Percentiles rank a stretch among this genome's conserved stretches.
phyloP scores from a whole-genome alignment of 257 asterid species.

The Solanum lignicaule region DNA sequence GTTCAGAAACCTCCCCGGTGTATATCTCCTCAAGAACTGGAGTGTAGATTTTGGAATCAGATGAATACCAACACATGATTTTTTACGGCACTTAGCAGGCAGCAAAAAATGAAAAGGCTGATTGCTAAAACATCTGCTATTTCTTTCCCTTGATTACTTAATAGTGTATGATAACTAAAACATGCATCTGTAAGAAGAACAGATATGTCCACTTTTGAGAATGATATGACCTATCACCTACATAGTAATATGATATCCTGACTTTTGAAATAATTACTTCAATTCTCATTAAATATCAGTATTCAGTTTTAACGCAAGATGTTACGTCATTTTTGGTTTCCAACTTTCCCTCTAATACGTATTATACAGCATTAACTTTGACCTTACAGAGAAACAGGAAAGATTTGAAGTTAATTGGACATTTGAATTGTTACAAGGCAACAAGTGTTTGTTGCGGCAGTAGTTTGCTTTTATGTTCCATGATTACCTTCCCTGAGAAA shows the following conservation, averaged over 20 bases:
- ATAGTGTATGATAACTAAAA: neutral
- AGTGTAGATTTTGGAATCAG: neutral
- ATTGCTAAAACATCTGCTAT: neutral
- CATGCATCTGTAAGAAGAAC: neutral
- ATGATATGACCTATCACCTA: neutral
- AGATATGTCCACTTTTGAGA: neutral
- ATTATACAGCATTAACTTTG: neutral
- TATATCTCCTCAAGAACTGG: neutral
- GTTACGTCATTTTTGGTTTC: neutral
- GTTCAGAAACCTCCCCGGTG: neutral
- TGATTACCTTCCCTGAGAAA: neutral
- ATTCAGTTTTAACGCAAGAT: neutral
- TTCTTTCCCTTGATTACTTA: neutral
- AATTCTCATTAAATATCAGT: neutral
- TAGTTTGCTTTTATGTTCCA: neutral
- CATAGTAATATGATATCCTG: neutral
- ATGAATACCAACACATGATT: neutral
- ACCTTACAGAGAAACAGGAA: neutral
- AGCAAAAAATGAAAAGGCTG: neutral
- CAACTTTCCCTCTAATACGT: neutral
- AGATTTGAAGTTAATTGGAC: neutral
- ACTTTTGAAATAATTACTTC: neutral
- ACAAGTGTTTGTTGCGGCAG: neutral
- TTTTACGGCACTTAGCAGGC: neutral
- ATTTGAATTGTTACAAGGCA: neutral